Evolutionary conservation across 108 stramenopile genomes (phyloP).

Genomic region (Nannochloropsis salina): DNA sequence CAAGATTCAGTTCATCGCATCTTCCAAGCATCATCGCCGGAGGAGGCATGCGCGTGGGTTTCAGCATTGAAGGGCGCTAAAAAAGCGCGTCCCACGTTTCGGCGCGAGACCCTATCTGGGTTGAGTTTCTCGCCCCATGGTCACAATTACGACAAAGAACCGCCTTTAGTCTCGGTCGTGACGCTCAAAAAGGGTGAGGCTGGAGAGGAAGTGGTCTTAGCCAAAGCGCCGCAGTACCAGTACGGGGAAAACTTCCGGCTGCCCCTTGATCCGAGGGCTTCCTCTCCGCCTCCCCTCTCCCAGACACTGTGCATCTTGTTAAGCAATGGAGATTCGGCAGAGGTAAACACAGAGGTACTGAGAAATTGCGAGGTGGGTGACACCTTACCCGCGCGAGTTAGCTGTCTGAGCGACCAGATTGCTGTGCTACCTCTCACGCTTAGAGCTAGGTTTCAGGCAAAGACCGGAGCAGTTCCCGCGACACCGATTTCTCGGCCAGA

Average conservation of each 20-base stretch:
- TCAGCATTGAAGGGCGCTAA: neutral
- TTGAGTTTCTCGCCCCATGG: neutral
- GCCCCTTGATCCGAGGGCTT: neutral
- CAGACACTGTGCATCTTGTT: neutral
- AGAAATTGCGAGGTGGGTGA: neutral
- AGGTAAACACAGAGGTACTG: neutral
- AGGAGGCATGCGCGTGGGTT: neutral
- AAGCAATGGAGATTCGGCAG: conserved; percentile 12
- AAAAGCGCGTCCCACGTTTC: neutral
- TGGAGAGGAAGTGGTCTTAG: neutral
- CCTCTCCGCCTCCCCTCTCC: neutral
- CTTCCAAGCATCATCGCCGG: neutral
- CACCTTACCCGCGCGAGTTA: neutral
- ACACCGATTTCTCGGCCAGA: neutral
- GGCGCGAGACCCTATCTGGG: neutral
- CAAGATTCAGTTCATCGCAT: neutral
- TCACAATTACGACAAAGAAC: neutral
- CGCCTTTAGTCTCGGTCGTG: neutral
- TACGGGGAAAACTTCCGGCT: neutral
- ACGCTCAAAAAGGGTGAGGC: neutral
- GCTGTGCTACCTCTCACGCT: neutral
- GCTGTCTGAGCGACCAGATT: neutral
- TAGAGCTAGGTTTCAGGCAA: neutral
- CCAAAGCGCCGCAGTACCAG: neutral
- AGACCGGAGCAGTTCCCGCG: neutral